Evolutionary conservation across 768 basidiomycete species (phyloP).

Genomic region (Gloeopeniophorella convolvens): DNA sequence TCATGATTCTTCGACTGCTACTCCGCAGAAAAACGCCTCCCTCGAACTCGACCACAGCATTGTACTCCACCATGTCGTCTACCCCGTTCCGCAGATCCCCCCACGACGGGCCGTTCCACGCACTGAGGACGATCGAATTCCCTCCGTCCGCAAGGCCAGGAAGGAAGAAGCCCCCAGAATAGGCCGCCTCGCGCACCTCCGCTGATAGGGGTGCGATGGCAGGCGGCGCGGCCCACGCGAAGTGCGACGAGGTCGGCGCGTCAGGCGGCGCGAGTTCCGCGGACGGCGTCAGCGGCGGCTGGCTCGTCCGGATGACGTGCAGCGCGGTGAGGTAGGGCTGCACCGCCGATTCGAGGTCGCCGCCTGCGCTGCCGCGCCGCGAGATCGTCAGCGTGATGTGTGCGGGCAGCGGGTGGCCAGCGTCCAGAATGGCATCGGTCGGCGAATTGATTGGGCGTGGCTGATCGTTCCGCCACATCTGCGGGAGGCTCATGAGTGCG

Average conservation of each 20-base stretch:
- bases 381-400: background rate
- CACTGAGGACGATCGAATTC: background rate
- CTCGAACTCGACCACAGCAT: slow-evolving; percentile 4
- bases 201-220: slow-evolving; percentile 9
- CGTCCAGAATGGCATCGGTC: background rate
- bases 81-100: slow-evolving; percentile 2
- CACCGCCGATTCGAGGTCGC: slow-evolving; percentile 4
- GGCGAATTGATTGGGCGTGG: background rate
- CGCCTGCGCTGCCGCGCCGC: slow-evolving; percentile 1
- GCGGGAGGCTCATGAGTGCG: background rate
- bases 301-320: background rate
- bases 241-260: background rate
- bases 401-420: background rate
- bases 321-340: background rate
- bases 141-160: background rate
- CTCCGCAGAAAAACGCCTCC: slow-evolving; percentile 2
- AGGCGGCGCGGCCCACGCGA: slow-evolving; percentile 9
- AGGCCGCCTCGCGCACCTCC: background rate
- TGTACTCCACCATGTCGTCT: slow-evolving; percentile 10
- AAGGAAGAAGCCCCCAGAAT: slow-evolving; percentile 1
- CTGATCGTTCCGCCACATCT: slow-evolving; percentile 6
- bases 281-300: background rate
- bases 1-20: background rate
- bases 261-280: background rate
- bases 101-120: slow-evolving; percentile 2